Evolutionary conservation across 306 rosid genomes (phyloP).

Genomic region (Quercus parvula): DNA sequence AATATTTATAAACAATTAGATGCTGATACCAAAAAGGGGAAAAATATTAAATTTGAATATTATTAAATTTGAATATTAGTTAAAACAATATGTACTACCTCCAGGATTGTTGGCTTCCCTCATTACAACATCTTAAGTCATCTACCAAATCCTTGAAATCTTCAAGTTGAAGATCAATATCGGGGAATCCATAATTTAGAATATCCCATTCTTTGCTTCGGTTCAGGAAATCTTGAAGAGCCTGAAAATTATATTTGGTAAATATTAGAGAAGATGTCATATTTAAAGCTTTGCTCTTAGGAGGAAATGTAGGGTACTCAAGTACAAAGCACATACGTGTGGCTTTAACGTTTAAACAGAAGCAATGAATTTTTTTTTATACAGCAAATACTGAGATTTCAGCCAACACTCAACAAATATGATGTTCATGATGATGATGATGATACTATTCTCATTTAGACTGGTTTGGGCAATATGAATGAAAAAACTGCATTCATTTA

Average conservation of each 20-base stretch:
- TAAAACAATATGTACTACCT: slow-evolving; percentile 39
- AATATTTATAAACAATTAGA: slow-evolving; percentile 27
- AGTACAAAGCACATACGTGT: slow-evolving; percentile 1
- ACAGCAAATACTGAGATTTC: background rate
- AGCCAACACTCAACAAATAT: background rate
- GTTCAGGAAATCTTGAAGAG: slow-evolving; percentile 87
- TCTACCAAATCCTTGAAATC: slow-evolving; percentile 67
- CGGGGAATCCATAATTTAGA: slow-evolving; percentile 45
- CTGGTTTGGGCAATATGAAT: background rate
- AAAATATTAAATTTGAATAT: slow-evolving; percentile 7
- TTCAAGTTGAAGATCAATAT: slow-evolving; percentile 62
- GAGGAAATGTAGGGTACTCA: background rate
- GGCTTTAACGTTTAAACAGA: background rate
- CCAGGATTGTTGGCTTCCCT: slow-evolving; percentile 65
- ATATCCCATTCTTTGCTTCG: slow-evolving; percentile 69
- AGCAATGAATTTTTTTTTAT: background rate
- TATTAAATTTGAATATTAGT: slow-evolving; percentile 15
- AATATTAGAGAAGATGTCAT: slow-evolving; percentile 20
- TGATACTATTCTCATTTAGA: background rate
- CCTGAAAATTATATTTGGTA: slow-evolving; percentile 40
- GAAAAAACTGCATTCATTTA: background rate
- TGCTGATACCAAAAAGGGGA: background rate
- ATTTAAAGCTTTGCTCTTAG: background rate
- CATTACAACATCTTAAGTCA: slow-evolving; percentile 58
- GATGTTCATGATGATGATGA: background rate